Evolutionary conservation across 2,329 filamentous ascomycete genomes (phyloP).

Genomic region (Botrytis fragariae): DNA sequence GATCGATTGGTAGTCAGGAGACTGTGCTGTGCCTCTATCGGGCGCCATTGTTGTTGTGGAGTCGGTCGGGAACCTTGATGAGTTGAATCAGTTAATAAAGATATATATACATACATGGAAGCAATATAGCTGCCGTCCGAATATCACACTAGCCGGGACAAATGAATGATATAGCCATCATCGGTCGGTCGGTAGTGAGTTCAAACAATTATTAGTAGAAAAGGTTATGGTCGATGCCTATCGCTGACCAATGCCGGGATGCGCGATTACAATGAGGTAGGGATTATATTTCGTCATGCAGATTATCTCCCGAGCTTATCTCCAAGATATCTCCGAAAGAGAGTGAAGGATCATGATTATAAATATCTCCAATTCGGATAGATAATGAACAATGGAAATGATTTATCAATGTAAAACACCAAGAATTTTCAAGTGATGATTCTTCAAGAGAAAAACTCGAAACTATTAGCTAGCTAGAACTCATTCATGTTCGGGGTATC

Average conservation of each 20-base stretch:
- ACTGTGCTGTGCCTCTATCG: slow-evolving; percentile 27
- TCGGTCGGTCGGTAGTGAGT: background rate
- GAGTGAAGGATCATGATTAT: no score
- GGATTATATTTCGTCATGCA: slow-evolving; percentile 15
- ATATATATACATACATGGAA: background rate
- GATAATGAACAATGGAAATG: background rate
- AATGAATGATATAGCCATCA: background rate
- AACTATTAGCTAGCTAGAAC: background rate
- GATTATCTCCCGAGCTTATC: slow-evolving; percentile 9
- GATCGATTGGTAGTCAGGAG: slow-evolving; percentile 31
- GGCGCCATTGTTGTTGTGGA: slow-evolving; percentile 27
- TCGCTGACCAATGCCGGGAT: slow-evolving; percentile 17
- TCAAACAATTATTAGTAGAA: background rate
- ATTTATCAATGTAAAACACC: background rate
- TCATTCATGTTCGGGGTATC: background rate
- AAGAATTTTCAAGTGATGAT: background rate
- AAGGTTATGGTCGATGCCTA: background rate
- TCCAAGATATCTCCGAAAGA: slow-evolving; percentile 14
- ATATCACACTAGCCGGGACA: background rate
- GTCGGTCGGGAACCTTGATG: background rate
- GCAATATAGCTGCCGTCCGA: background rate
- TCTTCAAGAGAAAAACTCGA: background rate
- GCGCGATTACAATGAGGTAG: background rate
- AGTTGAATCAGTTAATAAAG: background rate
- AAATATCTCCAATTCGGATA: background rate